Base-by-base conservation (phyloP, 2,329 filamentous ascomycete genomes). In the Claviceps capensis region DNA sequence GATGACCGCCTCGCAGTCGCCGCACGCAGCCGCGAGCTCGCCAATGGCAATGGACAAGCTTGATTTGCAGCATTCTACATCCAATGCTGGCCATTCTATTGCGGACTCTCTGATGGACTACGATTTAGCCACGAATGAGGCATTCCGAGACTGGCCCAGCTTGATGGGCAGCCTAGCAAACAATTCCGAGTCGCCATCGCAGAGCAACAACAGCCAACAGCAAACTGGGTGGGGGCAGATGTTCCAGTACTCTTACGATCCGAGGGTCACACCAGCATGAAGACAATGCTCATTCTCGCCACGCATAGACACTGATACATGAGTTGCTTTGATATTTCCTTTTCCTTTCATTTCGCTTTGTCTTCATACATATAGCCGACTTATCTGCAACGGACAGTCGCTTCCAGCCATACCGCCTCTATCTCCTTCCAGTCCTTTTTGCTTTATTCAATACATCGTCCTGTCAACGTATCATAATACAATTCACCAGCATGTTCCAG, bases 61-160 rank as follows among this genome's bases (percentile, higher is more conserved):
- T 22, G 53, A 54, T 19, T 44, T 67, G 19, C 67, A 66, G 2
- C 62, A 67, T 19, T 62, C 62, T 13, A 59, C 63, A 6, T 48
- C 59, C 7, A 57, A 57, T 47, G 61, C 62, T 17, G 55, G 49
- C 14, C 55, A 59, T 13, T 60, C 58, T 11, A 48, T 54, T 11
- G 56, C 55, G 19, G 65, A 67, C 30, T 58, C 60, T 9, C 63
- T 68, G 58, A 72, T 73, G 68, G 69, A 71, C 45, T 72, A 72
- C 57, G 69, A 72, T 16, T 14, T 53, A 37, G 43, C 41, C 43
- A 23, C 48, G 2, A 61, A 63, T 7, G 62, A 68, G 36, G 61
- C 67, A 9, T 70, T 72, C 45, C 66, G 70, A 2, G 68, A 71
- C 53, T 72, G 70, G 70, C 69, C 69, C 51, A 67, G 62, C 52